Percentiles rank a stretch among this genome's conserved stretches.
Evolutionary conservation across 2,329 filamentous ascomycete genomes (phyloP).

Genomic region (Microcyclospora tardicrescens): DNA sequence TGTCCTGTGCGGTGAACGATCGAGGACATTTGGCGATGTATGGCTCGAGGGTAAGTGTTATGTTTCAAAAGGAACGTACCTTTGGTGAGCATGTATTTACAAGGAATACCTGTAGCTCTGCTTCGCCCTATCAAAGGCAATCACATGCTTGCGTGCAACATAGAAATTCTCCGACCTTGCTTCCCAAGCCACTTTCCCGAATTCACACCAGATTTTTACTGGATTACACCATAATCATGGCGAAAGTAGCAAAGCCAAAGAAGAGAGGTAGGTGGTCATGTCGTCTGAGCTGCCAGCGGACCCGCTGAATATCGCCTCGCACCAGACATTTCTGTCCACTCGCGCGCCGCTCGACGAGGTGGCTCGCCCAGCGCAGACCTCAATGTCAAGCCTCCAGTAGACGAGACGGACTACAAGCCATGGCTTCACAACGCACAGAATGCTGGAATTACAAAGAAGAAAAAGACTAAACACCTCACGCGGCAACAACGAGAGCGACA

Average conservation of each 20-base stretch:
- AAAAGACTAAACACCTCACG: slow-evolving; percentile 42
- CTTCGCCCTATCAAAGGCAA: no score
- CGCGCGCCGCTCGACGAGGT: slow-evolving; percentile 60
- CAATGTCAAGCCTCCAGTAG: slow-evolving; percentile 31
- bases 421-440: slow-evolving; percentile 59
- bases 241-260: slow-evolving; percentile 35
- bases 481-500: slow-evolving; percentile 42
- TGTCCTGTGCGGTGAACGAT: no score
- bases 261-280: slow-evolving; percentile 24
- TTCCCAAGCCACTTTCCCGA: background rate
- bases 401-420: slow-evolving; percentile 40
- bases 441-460: slow-evolving; percentile 56
- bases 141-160: no score
- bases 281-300: slow-evolving; percentile 1
- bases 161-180: background rate
- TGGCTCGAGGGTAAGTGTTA: no score
- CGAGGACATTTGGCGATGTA: no score
- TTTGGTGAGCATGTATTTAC: no score
- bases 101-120: no score
- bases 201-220: background rate
- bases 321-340: slow-evolving; percentile 52
- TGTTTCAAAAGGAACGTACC: no score
- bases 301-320: slow-evolving; percentile 3
- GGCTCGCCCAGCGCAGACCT: slow-evolving; percentile 41
- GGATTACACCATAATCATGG: slow-evolving; percentile 19